These are phyloP conservation scores for Periconia macrospinosa DNA, from an alignment of 2,329 filamentous ascomycete genomes.

Conservation along the genomic window DNA sequence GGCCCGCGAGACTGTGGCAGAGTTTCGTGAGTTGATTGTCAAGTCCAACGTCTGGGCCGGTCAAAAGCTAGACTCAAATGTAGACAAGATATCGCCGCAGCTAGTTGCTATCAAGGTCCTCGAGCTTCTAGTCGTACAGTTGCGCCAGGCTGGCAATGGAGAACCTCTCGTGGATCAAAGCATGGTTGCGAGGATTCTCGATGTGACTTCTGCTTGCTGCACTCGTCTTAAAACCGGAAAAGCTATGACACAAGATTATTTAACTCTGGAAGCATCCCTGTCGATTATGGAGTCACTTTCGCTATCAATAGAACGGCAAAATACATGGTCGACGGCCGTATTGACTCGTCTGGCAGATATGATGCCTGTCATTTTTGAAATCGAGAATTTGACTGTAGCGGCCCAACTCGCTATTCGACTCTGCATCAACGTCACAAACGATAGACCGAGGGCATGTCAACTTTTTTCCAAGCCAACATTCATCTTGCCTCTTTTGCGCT, in stretches of 20 bases:
- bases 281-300: constrained; percentile 57
- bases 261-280: constrained; percentile 45
- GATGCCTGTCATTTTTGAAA: constrained; percentile 32
- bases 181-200: constrained; percentile 44
- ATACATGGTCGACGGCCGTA: constrained; percentile 47
- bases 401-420: constrained; percentile 64
- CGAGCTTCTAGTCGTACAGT: constrained; percentile 58
- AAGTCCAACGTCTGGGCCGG: constrained; percentile 64
- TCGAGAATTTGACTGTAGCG: constrained; percentile 13
- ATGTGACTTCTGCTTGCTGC: constrained; percentile 39
- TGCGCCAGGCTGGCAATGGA: constrained; percentile 52
- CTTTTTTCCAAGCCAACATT: constrained; percentile 63
- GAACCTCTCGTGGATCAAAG: constrained; percentile 50
- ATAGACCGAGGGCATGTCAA: constrained; percentile 68
- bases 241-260: constrained; percentile 19
- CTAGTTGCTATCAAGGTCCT: constrained; percentile 66
- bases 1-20: constrained; percentile 58
- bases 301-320: constrained; percentile 46
- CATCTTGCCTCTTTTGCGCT: constrained; percentile 44
- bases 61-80: constrained; percentile 39
- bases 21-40: constrained; percentile 58
- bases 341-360: constrained; percentile 57
- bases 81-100: constrained; percentile 60
- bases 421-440: constrained; percentile 84
- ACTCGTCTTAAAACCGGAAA: constrained; percentile 19